phyloP scores from a whole-genome alignment of 2,329 filamentous ascomycete genomes.

The Colletotrichum noveboracense region DNA sequence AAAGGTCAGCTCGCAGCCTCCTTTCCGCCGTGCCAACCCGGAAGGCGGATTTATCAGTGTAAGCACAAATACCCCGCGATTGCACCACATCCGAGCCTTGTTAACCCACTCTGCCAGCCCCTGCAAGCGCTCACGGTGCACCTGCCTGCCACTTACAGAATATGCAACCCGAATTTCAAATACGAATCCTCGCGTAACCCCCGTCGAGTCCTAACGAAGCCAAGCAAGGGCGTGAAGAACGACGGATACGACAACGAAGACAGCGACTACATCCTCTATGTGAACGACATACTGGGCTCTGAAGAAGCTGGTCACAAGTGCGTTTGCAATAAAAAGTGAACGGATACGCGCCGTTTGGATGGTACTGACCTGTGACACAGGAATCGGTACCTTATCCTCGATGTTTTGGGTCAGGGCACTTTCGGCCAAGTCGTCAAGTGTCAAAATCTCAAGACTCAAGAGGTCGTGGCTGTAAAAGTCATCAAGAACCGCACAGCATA shows the following conservation, averaged over 20 bases:
- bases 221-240: slow-evolving; percentile 98
- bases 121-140: slow-evolving; percentile 95
- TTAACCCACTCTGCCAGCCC: slow-evolving; percentile 61
- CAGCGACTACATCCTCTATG: slow-evolving; percentile 98
- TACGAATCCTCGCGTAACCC: slow-evolving; percentile 98
- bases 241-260: slow-evolving; percentile 99
- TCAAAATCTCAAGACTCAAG: slow-evolving; percentile 96
- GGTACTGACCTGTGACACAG: slow-evolving; percentile 43
- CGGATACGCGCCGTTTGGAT: background rate
- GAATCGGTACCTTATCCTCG: slow-evolving; percentile 95
- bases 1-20: slow-evolving; percentile 84
- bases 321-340: slow-evolving; percentile 30
- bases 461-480: slow-evolving; percentile 98
- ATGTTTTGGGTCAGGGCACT: slow-evolving; percentile 95
- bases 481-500: slow-evolving; percentile 99
- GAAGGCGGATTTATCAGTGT: slow-evolving; percentile 98
- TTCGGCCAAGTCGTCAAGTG: slow-evolving; percentile 99
- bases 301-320: slow-evolving; percentile 98
- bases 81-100: background rate
- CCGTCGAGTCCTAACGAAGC: slow-evolving; percentile 93
- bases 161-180: slow-evolving; percentile 98
- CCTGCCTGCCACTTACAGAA: slow-evolving; percentile 92
- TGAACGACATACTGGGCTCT: slow-evolving; percentile 97
- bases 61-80: slow-evolving; percentile 38
- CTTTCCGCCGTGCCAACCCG: slow-evolving; percentile 91